phyloP scores from a whole-genome alignment of 306 rosid species.

The Abrus pulchellus region DNA sequence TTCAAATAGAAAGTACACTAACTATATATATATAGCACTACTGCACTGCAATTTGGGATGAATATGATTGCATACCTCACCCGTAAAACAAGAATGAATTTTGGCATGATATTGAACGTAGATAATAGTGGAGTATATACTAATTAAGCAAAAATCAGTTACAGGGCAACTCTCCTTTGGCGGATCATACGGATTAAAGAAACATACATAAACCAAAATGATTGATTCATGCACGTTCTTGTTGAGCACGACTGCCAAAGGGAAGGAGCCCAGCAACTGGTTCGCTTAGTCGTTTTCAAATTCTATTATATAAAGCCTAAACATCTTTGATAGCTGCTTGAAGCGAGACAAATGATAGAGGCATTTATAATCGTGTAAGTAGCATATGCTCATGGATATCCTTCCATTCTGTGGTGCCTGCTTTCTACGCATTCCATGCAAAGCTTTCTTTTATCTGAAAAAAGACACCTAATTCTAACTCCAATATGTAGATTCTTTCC shows the following conservation, averaged over 20 bases:
- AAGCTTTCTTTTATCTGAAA: constrained; percentile 32
- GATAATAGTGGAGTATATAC: not conserved
- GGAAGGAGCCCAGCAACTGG: constrained; percentile 70
- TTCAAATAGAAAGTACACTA: not conserved
- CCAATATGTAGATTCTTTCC: constrained; percentile 4
- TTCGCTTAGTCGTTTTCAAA: constrained; percentile 48
- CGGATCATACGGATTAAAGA: constrained; percentile 44
- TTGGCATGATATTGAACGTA: too few relatives aligned
- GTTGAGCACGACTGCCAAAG: constrained; percentile 56
- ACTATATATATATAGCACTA: not conserved
- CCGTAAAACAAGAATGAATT: too few relatives aligned
- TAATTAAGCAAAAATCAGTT: constrained; percentile 62
- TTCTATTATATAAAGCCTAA: too few relatives aligned
- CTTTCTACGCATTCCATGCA: constrained; percentile 51
- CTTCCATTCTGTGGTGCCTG: constrained; percentile 47
- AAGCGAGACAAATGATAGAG: not conserved
- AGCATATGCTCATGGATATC: constrained; percentile 66
- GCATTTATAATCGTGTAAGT: not conserved
- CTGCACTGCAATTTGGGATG: not conserved
- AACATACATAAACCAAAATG: not conserved
- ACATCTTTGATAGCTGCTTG: not conserved
- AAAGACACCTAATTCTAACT: not conserved
- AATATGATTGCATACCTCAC: not conserved
- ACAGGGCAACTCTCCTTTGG: constrained; percentile 94
- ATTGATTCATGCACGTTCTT: not conserved